Conservation (phyloP, 148 eudicot species). For the Chenopodium formosanum region DNA sequence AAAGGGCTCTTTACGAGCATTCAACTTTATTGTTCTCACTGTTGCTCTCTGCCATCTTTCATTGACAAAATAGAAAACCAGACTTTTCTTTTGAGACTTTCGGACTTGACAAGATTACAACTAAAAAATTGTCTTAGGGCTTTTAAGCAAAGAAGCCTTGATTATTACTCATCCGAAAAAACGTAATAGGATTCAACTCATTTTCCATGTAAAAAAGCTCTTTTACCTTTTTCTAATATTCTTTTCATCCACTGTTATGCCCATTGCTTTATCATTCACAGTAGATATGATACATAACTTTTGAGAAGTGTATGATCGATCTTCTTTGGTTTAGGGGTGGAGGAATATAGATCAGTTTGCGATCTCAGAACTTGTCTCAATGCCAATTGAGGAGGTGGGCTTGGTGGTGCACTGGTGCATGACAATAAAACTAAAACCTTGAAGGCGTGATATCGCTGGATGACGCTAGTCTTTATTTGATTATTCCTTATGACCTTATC, state of each 20-base stretch:
- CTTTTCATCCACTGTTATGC: too few species aligned
- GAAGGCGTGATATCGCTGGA: too few species aligned
- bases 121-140: background rate
- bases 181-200: background rate
- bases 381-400: background rate
- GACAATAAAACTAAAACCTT: too few species aligned
- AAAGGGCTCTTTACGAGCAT: background rate
- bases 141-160: background rate
- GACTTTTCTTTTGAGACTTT: background rate
- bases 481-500: too few species aligned
- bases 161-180: background rate
- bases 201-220: background rate
- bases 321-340: background rate
- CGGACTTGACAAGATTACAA: background rate
- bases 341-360: background rate
- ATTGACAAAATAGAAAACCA: background rate
- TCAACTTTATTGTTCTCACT: background rate
- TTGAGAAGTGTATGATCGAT: background rate
- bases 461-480: too few species aligned
- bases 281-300: background rate
- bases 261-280: background rate
- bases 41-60: background rate
- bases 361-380: background rate
- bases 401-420: background rate
- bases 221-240: too few species aligned